Conservation (phyloP, 2,329 filamentous ascomycete species). For the Saccharata proteae region DNA sequence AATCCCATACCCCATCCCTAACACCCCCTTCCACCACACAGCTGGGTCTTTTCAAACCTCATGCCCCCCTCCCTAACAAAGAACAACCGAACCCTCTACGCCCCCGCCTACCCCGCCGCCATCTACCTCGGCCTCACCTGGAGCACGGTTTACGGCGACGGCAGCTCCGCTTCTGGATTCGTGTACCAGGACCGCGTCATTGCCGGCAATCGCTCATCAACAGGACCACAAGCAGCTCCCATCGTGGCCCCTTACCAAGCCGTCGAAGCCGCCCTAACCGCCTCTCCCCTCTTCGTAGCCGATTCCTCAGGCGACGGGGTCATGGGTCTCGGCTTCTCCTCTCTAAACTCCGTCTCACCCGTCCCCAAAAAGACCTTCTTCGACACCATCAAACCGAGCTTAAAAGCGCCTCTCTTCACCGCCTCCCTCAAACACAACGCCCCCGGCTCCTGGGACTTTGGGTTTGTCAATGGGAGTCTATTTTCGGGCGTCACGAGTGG, state of each 20-base stretch:
- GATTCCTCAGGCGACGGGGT: conserved; percentile 47
- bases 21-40: conserved; percentile 40
- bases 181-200: conserved; percentile 58
- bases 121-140: conserved; percentile 40
- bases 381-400: conserved; percentile 42
- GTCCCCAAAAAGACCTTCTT: conserved; percentile 44
- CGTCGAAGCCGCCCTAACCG: conserved; percentile 49
- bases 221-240: too few relatives aligned
- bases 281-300: conserved; percentile 41
- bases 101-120: conserved; percentile 35
- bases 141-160: conserved; percentile 54
- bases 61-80: conserved; percentile 40
- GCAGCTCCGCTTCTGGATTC: conserved; percentile 48
- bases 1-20: conserved; percentile 36
- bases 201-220: conserved; percentile 42
- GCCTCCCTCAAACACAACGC: conserved; percentile 42
- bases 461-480: conserved; percentile 46
- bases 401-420: conserved; percentile 45
- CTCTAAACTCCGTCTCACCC: conserved; percentile 45
- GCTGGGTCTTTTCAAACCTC: conserved; percentile 55
- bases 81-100: conserved; percentile 46
- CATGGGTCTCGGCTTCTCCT: conserved; percentile 49
- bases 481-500: conserved; percentile 45
- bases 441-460: conserved; percentile 42
- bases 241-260: conserved; percentile 49